Percentiles rank a stretch among this genome's conserved stretches.
Conservation (phyloP, 2,329 filamentous ascomycete genomes). For the Penicillium aurantiogriseum region DNA sequence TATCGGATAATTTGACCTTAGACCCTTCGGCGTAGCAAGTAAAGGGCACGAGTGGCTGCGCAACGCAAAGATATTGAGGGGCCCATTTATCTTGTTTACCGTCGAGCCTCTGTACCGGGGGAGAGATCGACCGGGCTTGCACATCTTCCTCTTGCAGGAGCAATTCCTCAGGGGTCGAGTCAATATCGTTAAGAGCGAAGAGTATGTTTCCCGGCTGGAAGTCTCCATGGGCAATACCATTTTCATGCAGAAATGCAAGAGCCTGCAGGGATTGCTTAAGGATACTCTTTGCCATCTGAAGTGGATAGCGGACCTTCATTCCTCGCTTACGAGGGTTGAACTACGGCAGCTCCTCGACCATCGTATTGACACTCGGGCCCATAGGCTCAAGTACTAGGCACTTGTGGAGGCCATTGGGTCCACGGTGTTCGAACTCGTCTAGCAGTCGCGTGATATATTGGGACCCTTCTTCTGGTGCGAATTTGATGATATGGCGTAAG, state of each 20-base stretch:
- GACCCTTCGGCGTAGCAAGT: conserved; percentile 22
- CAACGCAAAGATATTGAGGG: conserved; percentile 28
- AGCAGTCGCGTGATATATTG: no score
- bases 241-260: conserved; percentile 26
- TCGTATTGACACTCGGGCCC: conserved; percentile 29
- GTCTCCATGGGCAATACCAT: conserved; percentile 27
- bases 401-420: conserved; percentile 34
- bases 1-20: conserved; percentile 32
- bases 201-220: conserved; percentile 28
- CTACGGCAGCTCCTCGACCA: conserved; percentile 26
- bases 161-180: conserved; percentile 15
- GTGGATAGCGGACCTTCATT: conserved; percentile 24
- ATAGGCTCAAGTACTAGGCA: conserved; percentile 35
- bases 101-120: conserved; percentile 25
- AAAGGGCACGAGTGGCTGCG: conserved; percentile 28
- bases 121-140: conserved; percentile 19
- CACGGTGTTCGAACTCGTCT: conserved; percentile 3
- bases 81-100: conserved; percentile 32
- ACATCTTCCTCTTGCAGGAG: conserved; percentile 26
- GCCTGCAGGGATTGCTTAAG: conserved; percentile 26
- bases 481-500: conserved; percentile 18
- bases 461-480: no score
- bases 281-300: conserved; percentile 26
- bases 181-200: conserved; percentile 22
- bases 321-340: conserved; percentile 19